Percentiles rank a stretch among this genome's conserved stretches.
These are phyloP conservation scores for Atkinsonella texensis DNA, from an alignment of 2,329 filamentous ascomycete species.

Conservation along the genomic window DNA sequence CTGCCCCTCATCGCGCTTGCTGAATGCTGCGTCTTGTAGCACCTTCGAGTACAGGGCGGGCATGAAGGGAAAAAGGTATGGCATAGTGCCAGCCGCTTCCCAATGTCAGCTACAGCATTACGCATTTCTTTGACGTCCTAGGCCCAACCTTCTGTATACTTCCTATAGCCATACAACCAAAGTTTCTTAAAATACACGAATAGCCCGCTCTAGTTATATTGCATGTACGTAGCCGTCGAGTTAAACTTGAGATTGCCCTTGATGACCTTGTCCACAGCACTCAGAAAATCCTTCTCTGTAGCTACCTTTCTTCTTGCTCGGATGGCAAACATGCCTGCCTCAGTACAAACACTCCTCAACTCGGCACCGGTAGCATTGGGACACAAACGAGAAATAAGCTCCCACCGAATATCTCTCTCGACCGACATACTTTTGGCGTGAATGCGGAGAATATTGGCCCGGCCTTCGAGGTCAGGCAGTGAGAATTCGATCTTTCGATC, in stretches of 20 bases:
- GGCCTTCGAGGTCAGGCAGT: conserved; percentile 88
- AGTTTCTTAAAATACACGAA: conserved; percentile 15
- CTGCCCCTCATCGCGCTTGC: no score
- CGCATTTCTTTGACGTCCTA: conserved; percentile 13
- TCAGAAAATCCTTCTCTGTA: conserved; percentile 96
- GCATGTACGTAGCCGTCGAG: conserved; percentile 94
- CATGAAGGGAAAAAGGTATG: background rate
- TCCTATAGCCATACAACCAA: conserved; percentile 22
- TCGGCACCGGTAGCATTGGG: conserved; percentile 96
- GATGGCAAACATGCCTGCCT: conserved; percentile 98
- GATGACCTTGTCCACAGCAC: conserved; percentile 98
- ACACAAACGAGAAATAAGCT: conserved; percentile 92
- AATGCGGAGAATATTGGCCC: conserved; percentile 94
- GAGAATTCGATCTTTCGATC: conserved; percentile 99
- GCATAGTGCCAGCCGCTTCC: conserved; percentile 9
- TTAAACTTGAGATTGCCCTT: conserved; percentile 99
- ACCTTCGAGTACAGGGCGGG: no score
- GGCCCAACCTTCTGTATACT: conserved; percentile 11
- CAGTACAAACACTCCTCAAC: conserved; percentile 89
- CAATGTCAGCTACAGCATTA: conserved; percentile 5
- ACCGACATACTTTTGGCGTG: conserved; percentile 99
- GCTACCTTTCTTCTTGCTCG: conserved; percentile 91
- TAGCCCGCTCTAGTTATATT: conserved; percentile 69
- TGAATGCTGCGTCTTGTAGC: no score
- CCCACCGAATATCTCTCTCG: conserved; percentile 97